Conservation (phyloP, 371 early-diverging fungal genomes). For the Mucor irregularis region DNA sequence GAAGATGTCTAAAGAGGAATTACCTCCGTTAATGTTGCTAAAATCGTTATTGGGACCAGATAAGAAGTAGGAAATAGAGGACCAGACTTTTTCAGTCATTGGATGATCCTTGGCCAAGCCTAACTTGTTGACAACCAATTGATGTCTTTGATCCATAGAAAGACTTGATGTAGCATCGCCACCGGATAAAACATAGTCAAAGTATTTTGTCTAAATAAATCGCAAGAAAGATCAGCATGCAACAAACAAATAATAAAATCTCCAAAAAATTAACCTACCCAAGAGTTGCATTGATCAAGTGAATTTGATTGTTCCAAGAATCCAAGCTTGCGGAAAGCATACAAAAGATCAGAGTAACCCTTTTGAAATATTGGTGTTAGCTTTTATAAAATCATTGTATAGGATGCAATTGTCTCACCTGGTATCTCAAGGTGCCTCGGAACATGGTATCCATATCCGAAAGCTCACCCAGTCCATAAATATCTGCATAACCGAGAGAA, state of each 20-base stretch:
- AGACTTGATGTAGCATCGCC: neutral
- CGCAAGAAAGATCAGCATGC: neutral
- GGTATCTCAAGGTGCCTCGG: conserved; percentile 83
- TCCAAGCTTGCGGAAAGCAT: conserved; percentile 62
- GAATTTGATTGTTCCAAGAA: conserved; percentile 41
- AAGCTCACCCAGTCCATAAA: conserved; percentile 66
- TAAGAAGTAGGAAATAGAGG: conserved; percentile 33
- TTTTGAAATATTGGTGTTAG: too few relatives aligned
- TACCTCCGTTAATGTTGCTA: neutral
- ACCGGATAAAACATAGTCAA: conserved; percentile 19
- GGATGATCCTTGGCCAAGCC: conserved; percentile 42
- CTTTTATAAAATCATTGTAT: neutral
- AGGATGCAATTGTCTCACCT: conserved; percentile 30
- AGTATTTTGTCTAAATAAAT: conserved; percentile 23
- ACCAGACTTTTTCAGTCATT: conserved; percentile 43
- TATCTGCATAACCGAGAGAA: conserved; percentile 65
- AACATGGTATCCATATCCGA: conserved; percentile 80
- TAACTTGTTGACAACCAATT: conserved; percentile 42
- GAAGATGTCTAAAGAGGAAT: conserved; percentile 69
- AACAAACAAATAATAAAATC: neutral
- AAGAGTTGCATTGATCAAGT: conserved; percentile 33
- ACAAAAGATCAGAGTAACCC: conserved; percentile 67
- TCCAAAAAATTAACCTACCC: conserved; percentile 46
- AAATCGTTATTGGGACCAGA: neutral
- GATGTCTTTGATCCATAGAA: conserved; percentile 23